These are phyloP conservation scores for Agaricus bisporus DNA, from an alignment of 768 basidiomycete species.

Conservation along the genomic window DNA sequence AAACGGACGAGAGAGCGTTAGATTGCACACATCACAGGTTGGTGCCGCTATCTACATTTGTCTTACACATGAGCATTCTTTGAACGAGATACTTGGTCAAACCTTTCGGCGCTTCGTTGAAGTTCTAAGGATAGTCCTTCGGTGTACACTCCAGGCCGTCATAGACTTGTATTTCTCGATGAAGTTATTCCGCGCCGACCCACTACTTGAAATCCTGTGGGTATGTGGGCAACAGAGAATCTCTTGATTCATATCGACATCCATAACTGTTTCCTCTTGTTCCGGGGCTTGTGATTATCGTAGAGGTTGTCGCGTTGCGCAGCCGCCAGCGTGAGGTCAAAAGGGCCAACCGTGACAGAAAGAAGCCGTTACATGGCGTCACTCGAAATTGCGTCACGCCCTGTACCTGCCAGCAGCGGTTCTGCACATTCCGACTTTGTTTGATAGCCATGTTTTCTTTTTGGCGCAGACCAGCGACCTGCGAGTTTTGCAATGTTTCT, in stretches of 20 bases:
- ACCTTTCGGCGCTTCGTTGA: constrained; percentile 66
- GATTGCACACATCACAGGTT: constrained; percentile 53
- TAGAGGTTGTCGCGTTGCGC: too few relatives aligned
- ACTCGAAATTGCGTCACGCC: too few relatives aligned
- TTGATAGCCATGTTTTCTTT: neutral
- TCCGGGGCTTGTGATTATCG: too few relatives aligned
- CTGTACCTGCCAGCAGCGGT: too few relatives aligned
- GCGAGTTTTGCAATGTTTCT: constrained; percentile 5
- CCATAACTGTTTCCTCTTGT: neutral
- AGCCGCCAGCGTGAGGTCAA: too few relatives aligned
- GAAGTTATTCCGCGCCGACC: constrained; percentile 15
- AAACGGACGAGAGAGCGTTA: constrained; percentile 56
- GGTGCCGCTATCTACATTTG: constrained; percentile 43
- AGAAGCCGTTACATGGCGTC: too few relatives aligned
- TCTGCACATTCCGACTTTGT: too few relatives aligned
- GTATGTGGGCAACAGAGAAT: neutral
- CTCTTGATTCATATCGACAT: neutral
- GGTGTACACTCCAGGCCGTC: constrained; percentile 47
- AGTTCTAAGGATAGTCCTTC: constrained; percentile 38
- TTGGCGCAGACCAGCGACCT: neutral
- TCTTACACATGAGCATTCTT: neutral
- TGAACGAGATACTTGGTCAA: constrained; percentile 12
- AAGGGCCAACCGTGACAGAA: too few relatives aligned
- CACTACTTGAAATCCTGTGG: neutral
- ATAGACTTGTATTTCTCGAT: constrained; percentile 45